Base-by-base conservation (phyloP, 345 rosid species). In the Ceriops tagal region DNA sequence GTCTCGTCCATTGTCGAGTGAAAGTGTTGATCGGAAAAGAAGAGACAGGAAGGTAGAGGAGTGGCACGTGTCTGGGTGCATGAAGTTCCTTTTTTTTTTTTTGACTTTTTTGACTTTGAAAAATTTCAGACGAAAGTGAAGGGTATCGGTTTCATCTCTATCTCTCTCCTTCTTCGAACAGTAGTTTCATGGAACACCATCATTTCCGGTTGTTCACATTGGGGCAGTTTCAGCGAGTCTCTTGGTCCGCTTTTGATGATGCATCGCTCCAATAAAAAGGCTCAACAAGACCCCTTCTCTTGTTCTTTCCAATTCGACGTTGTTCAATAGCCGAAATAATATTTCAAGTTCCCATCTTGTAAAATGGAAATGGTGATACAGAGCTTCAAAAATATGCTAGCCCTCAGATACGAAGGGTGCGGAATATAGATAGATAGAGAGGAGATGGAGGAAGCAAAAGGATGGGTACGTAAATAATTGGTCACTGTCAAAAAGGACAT, bases 51-150 rank as follows among this genome's bases (percentile, higher is more conserved):
- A 9, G 63, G 32, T 9, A 20, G 70, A 52, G 62, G 27, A 47
- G 69, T 22, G 61, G 21, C 49, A 80, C 91, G 90, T 85, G 89
- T 73, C 83, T 47, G 62, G 72, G 32, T 79, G 86, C 86, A 81
- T 82, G 91, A 52, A 72, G 52, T 59, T 64, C 5, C 47, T 11
- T 3, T 20, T 13, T 56, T 22, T 34, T 2, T 34, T 6, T 34
- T 34, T 6, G 1, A 5, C 6, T 34, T 34, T 32, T 32, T 32
- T 34, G 62, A 15, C 31, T 46, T 43, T 22, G 43, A 35, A 35
- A 9, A 35, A 1, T 35, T 35, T 7, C 8, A 9, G 37, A 0
- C 8, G 37, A 6, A 6, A 1, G 1, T 35, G 11, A 2, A 10
- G 11, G 1, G 30, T 21, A 13, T 22, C 1, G 9, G 4, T 27